Evolutionary conservation across 1,284 basidiomycete species (phyloP), one percentile per base, ranked within the genome.

Genomic region (Rhodotorula sp.): DNA sequence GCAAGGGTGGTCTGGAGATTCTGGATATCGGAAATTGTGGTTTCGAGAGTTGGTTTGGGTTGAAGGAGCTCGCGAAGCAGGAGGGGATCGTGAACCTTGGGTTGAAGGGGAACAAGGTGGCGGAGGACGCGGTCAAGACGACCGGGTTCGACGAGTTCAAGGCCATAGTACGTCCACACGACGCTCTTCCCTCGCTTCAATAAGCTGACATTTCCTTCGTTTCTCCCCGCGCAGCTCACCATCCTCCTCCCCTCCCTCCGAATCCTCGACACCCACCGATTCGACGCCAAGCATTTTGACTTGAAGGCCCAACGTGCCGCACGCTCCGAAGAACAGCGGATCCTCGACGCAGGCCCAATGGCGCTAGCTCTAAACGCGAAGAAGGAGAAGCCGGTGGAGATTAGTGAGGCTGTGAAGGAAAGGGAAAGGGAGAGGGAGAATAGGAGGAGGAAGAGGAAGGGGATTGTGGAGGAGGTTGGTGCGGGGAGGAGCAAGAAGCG

Each of bases 291-390:
- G 18, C 58, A 59, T 57, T 59, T 57, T 40, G 73, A 73, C 40
- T 65, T 75, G 4, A 75, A 75, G 37, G 47, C 59, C 9, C 37
- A 50, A 8, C 73, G 73, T 22, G 65, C 57, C 0, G 18, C 60
- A 2, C 71, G 73, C 2, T 59, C 71, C 10, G 62, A 58, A 5
- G 71, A 73, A 53, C 67, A 73, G n/a, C 44, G 51, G 20, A 54
- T 75, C 37, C 54, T 75, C 60, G 73, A 75, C 31, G 68, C 73
- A 6, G 73, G 73, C 1, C 73, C 73, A 7, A 75, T 75, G 73
- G 71, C 54, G 8, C 55, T 70, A 16, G 69, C 69, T 26, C 34
- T 69, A 7, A 67, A 73, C 28, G 67, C 61, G 13, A 7, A 31
- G 28, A 26, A 28, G 28, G 65, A 10, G 3, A 28, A 34, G 15